Evolutionary conservation across 306 rosid genomes (phyloP).

Genomic region (Cucumis sativus): DNA sequence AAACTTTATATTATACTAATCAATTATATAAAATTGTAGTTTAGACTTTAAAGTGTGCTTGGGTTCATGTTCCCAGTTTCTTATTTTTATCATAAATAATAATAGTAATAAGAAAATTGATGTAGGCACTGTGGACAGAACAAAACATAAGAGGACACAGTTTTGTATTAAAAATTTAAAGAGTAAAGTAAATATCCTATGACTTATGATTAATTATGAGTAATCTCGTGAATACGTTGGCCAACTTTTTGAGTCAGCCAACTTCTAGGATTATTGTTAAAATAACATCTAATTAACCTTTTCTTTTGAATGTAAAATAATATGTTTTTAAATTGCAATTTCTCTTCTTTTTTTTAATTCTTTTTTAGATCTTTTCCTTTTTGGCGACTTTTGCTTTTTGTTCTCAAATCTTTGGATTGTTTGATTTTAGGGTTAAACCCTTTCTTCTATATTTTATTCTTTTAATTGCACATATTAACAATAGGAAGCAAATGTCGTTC

Average conservation of each 20-base stretch:
- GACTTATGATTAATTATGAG: neutral
- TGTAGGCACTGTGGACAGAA: neutral
- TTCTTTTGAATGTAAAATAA: neutral
- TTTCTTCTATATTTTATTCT: no score
- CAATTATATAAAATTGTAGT: neutral
- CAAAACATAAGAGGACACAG: neutral
- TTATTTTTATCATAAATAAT: neutral
- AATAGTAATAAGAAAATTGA: neutral
- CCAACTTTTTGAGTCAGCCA: neutral
- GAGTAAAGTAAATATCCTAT: neutral
- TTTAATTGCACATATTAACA: neutral
- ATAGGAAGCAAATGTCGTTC: neutral
- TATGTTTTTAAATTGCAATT: neutral
- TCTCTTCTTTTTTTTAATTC: no score
- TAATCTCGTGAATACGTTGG: neutral
- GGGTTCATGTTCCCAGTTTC: neutral
- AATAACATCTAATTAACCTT: neutral
- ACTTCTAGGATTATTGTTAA: neutral
- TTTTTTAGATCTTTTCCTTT: neutral
- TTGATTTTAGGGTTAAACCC: neutral
- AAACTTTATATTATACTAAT: neutral
- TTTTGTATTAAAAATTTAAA: neutral
- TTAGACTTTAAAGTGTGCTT: neutral
- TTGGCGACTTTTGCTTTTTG: neutral
- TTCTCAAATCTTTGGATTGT: neutral